Base-by-base conservation (phyloP, 768 basidiomycete species). In the Cyclocybe cylindracea region DNA sequence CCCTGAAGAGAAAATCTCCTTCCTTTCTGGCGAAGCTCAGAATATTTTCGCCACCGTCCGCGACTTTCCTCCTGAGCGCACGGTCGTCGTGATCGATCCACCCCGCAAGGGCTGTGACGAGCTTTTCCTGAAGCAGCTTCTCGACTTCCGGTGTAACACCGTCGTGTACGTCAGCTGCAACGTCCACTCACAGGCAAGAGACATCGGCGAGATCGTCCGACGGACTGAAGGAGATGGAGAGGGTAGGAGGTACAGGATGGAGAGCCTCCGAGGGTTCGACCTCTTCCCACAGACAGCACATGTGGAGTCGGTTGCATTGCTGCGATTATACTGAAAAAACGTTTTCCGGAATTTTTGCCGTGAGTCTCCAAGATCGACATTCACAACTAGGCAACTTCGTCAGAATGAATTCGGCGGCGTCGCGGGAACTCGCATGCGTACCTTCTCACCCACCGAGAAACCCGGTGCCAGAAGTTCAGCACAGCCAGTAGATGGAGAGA, bases 281-380 rank as follows among this genome's bases (percentile, higher is more conserved):
- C 65, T 99, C 48, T 99, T 98, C 74, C 93, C 96, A 7, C 94
- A 98, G 76, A 96, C 94, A 19, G 89, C 91, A 10, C 95, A 98
- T 75, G 92, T 96, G 7, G 94, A 98, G 71, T 82, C 82, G 49
- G 84, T 92, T 10, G 86, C 87, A 5, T 78, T 91, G 29, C 70
- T 91, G 60, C 74, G 82, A 56, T 69, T 86, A 39, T 66, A 61
- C 46, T 66, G 44, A 61, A 41, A 11, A 7, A 11, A 29, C 41
- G n/a, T 19, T 53, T 16, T 44, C 18, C 13, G 18, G n/a, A 32
- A 10, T 29, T 13, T 50, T 32, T 29, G 13, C 39, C 32, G 35
- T 39, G 37, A 46, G 16, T 16, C n/a, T 39, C 5, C 24, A 24
- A 24, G 24, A 24, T 24, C 24, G 24, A 24, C 24, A 24, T 24